Conservation (phyloP, 495 filamentous ascomycete species). For the Aspergillus baeticus region DNA sequence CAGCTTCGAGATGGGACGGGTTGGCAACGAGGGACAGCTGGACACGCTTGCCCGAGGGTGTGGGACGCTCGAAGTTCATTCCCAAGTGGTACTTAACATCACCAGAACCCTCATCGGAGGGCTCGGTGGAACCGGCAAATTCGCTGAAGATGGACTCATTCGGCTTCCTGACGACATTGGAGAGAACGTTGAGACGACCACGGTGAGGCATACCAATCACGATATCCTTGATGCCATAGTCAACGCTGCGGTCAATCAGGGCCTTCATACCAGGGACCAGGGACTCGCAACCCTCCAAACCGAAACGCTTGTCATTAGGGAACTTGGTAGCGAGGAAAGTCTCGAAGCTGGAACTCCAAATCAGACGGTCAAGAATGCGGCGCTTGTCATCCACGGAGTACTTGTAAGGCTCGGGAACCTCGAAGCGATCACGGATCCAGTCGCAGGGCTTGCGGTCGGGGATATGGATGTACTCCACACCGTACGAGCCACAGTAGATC, state of each 20-base stretch:
- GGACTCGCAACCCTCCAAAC: slow-evolving; percentile 93
- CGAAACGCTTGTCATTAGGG: slow-evolving; percentile 99
- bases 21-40: slow-evolving; percentile 98
- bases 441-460: slow-evolving; percentile 97
- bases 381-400: slow-evolving; percentile 98
- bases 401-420: slow-evolving; percentile 90
- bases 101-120: slow-evolving; percentile 92
- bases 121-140: slow-evolving; percentile 85
- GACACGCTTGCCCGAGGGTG: slow-evolving; percentile 96
- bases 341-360: slow-evolving; percentile 98
- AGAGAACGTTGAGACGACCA: slow-evolving; percentile 95
- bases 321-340: slow-evolving; percentile 92
- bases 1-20: slow-evolving; percentile 96
- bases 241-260: slow-evolving; percentile 94
- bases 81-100: slow-evolving; percentile 99
- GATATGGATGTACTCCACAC: slow-evolving; percentile 98
- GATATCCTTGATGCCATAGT: slow-evolving; percentile 98
- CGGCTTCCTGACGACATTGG: slow-evolving; percentile 97
- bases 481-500: slow-evolving; percentile 95
- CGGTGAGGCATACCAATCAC: slow-evolving; percentile 99
- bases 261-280: slow-evolving; percentile 99
- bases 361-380: slow-evolving; percentile 92
- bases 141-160: slow-evolving; percentile 99
- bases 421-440: slow-evolving; percentile 92
- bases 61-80: slow-evolving; percentile 99